These are phyloP conservation scores for Penicillium sp. DNA, from an alignment of 2,329 filamentous ascomycete species.

Conservation along the genomic window DNA sequence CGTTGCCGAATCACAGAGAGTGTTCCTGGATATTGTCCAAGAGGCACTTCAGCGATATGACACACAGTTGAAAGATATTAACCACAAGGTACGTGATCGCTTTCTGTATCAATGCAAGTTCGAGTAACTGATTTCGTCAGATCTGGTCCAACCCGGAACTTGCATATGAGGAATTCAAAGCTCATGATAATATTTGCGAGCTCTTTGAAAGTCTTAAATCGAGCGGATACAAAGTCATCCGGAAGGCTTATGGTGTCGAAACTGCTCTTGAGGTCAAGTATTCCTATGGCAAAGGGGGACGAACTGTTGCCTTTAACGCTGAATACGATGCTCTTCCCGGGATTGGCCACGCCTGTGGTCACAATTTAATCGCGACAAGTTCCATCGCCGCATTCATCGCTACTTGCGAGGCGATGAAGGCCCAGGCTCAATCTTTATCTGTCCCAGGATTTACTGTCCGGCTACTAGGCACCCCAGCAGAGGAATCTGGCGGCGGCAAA, in stretches of 20 bases:
- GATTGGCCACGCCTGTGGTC: slow-evolving; percentile 40
- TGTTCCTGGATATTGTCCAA: slow-evolving; percentile 26
- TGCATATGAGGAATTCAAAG: slow-evolving; percentile 52
- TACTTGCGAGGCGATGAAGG: slow-evolving; percentile 31
- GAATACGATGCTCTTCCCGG: slow-evolving; percentile 43
- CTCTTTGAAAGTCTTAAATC: slow-evolving; percentile 34
- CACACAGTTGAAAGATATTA: slow-evolving; percentile 20
- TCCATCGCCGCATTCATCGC: slow-evolving; percentile 39
- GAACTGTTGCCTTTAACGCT: slow-evolving; percentile 33
- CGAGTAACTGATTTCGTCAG: slow-evolving; percentile 14
- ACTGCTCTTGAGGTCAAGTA: slow-evolving; percentile 52
- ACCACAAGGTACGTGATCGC: slow-evolving; percentile 20
- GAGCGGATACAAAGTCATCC: slow-evolving; percentile 46
- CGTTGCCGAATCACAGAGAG: slow-evolving; percentile 22
- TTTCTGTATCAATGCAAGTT: not conserved
- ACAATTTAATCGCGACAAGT: slow-evolving; percentile 34
- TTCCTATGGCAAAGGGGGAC: slow-evolving; percentile 24
- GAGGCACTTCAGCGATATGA: slow-evolving; percentile 22
- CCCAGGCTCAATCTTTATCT: slow-evolving; percentile 4
- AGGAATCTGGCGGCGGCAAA: slow-evolving; percentile 39
- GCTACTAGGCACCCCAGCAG: slow-evolving; percentile 37
- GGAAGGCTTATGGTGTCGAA: slow-evolving; percentile 49
- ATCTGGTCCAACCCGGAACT: slow-evolving; percentile 52
- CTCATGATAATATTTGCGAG: slow-evolving; percentile 50
- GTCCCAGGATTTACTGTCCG: slow-evolving; percentile 30